Percentiles rank a stretch among this genome's conserved stretches.
Conservation (phyloP, 306 rosid genomes). For the Castanospermum australe region DNA sequence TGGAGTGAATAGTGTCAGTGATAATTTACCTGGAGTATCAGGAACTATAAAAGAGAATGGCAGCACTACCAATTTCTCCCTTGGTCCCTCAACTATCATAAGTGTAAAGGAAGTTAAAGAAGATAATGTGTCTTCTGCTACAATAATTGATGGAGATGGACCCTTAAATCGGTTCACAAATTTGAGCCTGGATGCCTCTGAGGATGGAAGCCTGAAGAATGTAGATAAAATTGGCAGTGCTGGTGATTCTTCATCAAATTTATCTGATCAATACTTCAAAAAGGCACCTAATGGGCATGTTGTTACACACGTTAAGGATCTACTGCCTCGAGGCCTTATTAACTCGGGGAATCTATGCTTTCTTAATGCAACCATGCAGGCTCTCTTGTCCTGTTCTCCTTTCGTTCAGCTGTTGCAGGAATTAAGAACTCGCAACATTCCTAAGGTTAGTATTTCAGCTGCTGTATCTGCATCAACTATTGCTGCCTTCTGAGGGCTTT, state of each 20-base stretch:
- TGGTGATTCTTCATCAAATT: conserved; percentile 29
- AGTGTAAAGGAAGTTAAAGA: conserved; percentile 33
- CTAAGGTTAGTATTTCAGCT: conserved; percentile 56
- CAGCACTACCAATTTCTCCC: conserved; percentile 9
- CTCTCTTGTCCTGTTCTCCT: conserved; percentile 85
- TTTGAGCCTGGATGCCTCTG: conserved; percentile 42
- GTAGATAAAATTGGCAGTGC: conserved; percentile 31
- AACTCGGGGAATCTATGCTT: conserved; percentile 92
- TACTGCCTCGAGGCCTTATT: conserved; percentile 78
- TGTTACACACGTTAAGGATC: conserved; percentile 30
- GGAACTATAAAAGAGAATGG: conserved; percentile 55
- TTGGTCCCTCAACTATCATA: conserved; percentile 20
- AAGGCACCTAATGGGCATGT: conserved; percentile 50
- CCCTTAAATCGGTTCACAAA: conserved; percentile 49
- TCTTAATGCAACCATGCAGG: conserved; percentile 87
- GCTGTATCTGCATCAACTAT: not conserved
- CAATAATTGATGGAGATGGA: conserved; percentile 27
- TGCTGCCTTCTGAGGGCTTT: not conserved
- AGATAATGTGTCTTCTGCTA: conserved; percentile 1
- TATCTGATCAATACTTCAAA: conserved; percentile 28
- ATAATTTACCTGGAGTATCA: conserved; percentile 26
- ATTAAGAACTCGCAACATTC: conserved; percentile 53
- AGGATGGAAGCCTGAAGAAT: conserved; percentile 36
- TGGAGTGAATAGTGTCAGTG: conserved; percentile 33
- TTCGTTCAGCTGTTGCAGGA: conserved; percentile 79